phyloP scores from a whole-genome alignment of 1,284 basidiomycete species.

The Heliocybe sulcata region DNA sequence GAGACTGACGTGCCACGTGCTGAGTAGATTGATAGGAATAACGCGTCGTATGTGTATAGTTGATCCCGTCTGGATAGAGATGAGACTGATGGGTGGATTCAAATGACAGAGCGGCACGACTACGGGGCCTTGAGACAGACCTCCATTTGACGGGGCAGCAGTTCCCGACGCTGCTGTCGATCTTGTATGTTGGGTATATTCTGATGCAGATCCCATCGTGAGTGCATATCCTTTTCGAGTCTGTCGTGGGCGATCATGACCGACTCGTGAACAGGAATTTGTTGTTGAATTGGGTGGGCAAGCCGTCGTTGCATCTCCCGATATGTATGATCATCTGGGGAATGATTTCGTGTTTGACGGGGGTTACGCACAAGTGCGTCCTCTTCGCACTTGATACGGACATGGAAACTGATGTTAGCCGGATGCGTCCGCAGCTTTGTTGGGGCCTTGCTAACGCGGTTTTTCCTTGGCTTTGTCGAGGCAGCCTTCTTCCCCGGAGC shows the following conservation, averaged over 20 bases:
- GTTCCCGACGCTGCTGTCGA: slow-evolving; percentile 65
- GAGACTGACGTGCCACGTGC: not conserved
- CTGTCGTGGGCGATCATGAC: not conserved
- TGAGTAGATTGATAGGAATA: slow-evolving; percentile 57
- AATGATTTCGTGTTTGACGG: slow-evolving; percentile 42
- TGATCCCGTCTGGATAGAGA: not conserved
- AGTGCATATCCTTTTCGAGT: slow-evolving; percentile 15
- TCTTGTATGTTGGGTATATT: slow-evolving; percentile 76
- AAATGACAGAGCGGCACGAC: slow-evolving; percentile 49
- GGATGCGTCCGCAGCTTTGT: no score
- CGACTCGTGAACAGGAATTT: slow-evolving; percentile 43
- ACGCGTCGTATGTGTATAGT: slow-evolving; percentile 39
- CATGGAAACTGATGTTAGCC: no score
- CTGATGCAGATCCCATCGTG: slow-evolving; percentile 77
- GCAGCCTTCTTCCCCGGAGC: slow-evolving; percentile 71
- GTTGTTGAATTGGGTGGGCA: slow-evolving; percentile 64
- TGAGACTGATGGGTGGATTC: not conserved
- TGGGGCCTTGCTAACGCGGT: slow-evolving; percentile 63
- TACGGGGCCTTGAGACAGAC: slow-evolving; percentile 67
- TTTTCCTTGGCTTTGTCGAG: slow-evolving; percentile 66
- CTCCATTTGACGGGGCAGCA: slow-evolving; percentile 56
- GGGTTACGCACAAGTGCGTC: slow-evolving; percentile 32
- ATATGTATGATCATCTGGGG: slow-evolving; percentile 70
- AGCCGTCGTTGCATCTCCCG: slow-evolving; percentile 70
- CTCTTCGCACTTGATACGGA: not conserved